A percentile compares a stretch with the other conserved stretches of the same genome.
Conservation (phyloP, 116 monocot species). For the Papilionanthe hybrid region DNA sequence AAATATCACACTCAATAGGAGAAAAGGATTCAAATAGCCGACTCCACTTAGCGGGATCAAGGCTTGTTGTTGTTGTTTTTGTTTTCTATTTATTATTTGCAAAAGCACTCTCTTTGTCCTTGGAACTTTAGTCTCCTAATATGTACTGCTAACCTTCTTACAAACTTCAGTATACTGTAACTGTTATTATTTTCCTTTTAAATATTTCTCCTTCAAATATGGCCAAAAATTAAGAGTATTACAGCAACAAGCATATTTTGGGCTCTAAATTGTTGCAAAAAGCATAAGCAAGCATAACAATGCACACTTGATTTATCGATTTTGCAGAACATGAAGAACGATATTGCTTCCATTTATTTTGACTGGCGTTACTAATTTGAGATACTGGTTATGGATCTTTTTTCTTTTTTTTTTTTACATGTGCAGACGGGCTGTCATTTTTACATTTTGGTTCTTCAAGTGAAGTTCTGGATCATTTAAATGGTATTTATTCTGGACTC, state of each 20-base stretch:
- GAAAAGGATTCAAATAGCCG: no score
- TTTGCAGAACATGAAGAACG: background rate
- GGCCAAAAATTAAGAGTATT: background rate
- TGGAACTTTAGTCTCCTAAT: no score
- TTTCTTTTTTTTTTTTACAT: conserved; percentile 10
- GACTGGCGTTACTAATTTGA: background rate
- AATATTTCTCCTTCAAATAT: background rate
- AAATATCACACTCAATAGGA: no score
- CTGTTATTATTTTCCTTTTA: background rate
- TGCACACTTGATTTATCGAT: background rate
- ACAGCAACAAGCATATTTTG: background rate
- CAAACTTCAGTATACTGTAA: background rate
- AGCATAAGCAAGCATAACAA: background rate
- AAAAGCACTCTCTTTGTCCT: background rate
- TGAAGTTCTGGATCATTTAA: conserved; percentile 90
- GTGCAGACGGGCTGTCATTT: conserved; percentile 73
- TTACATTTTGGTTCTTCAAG: conserved; percentile 95
- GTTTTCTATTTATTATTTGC: background rate
- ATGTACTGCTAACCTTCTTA: background rate
- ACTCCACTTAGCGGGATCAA: no score
- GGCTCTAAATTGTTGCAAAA: background rate
- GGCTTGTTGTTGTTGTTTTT: no score
- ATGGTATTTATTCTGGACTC: conserved; percentile 47
- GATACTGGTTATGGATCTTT: background rate
- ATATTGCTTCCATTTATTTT: background rate